Conservation (phyloP, 805 yeast species). For the Kodamaea kaohsiungensis region DNA sequence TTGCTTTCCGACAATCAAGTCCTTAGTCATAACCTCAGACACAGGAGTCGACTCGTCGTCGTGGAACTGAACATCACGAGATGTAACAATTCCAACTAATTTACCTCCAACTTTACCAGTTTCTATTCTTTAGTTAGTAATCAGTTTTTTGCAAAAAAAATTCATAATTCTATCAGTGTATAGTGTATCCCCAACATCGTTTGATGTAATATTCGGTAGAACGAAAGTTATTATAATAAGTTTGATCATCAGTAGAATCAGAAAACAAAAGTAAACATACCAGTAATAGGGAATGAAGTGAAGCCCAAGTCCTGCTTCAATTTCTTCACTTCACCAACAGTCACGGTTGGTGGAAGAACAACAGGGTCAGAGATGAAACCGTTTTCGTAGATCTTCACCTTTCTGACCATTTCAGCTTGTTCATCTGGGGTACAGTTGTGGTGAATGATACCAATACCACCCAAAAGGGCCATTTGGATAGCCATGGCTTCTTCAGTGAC, state of each 20-base stretch:
- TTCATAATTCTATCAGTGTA: slow-evolving; percentile 9
- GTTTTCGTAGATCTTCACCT: slow-evolving; percentile 95
- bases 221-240: slow-evolving; percentile 87
- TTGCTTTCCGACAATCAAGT: slow-evolving; percentile 76
- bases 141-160: not conserved
- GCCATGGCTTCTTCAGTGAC: slow-evolving; percentile 98
- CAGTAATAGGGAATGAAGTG: slow-evolving; percentile 98
- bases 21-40: slow-evolving; percentile 85
- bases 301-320: slow-evolving; percentile 79
- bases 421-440: slow-evolving; percentile 96
- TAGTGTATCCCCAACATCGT: slow-evolving; percentile 90
- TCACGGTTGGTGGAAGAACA: slow-evolving; percentile 71
- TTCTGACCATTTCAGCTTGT: slow-evolving; percentile 97
- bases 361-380: slow-evolving; percentile 96
- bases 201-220: slow-evolving; percentile 93
- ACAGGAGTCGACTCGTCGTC: slow-evolving; percentile 66
- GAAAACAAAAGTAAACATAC: slow-evolving; percentile 58
- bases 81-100: slow-evolving; percentile 91
- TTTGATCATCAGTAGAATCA: slow-evolving; percentile 53
- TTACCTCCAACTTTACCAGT: slow-evolving; percentile 85
- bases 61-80: slow-evolving; percentile 95
- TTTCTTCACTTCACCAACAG: slow-evolving; percentile 78
- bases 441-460: slow-evolving; percentile 98
- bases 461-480: slow-evolving; percentile 95
- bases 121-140: slow-evolving; percentile 54